Conservation (phyloP, 306 rosid species). For the Cicer bijugum region DNA sequence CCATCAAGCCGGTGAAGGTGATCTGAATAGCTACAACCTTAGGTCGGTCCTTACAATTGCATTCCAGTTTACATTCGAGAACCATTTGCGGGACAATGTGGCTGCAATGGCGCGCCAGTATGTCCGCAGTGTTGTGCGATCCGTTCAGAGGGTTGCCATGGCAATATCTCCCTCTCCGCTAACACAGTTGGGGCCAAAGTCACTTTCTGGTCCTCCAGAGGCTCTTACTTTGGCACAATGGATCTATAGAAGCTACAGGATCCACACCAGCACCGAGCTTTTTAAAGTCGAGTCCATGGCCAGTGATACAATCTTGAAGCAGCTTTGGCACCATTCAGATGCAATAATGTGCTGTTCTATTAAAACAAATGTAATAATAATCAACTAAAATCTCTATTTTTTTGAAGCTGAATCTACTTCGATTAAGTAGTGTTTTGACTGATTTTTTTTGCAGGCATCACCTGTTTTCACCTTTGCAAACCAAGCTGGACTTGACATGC, state of each 20-base stretch:
- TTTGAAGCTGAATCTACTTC: no score
- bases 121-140: conserved; percentile 87
- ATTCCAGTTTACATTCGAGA: conserved; percentile 90
- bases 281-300: conserved; percentile 60
- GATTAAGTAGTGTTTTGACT: neutral
- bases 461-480: conserved; percentile 92
- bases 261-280: conserved; percentile 77
- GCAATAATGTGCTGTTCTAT: conserved; percentile 95
- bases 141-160: conserved; percentile 99
- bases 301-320: conserved; percentile 81
- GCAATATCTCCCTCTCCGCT: conserved; percentile 87
- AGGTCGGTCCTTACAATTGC: conserved; percentile 94
- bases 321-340: conserved; percentile 90
- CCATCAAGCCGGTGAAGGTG: conserved; percentile 65
- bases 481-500: conserved; percentile 98
- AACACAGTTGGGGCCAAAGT: conserved; percentile 68
- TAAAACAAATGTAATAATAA: conserved; percentile 73
- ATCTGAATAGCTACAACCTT: conserved; percentile 60
- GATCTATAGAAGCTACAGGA: conserved; percentile 85
- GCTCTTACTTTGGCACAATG: conserved; percentile 87
- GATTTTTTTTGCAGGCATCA: conserved; percentile 69
- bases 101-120: conserved; percentile 99
- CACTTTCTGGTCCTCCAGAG: conserved; percentile 88
- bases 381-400: neutral
- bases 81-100: conserved; percentile 80